These are phyloP conservation scores for Metroxylon sagu DNA, from an alignment of 176 grass and related monocot species.

Conservation along the genomic window DNA sequence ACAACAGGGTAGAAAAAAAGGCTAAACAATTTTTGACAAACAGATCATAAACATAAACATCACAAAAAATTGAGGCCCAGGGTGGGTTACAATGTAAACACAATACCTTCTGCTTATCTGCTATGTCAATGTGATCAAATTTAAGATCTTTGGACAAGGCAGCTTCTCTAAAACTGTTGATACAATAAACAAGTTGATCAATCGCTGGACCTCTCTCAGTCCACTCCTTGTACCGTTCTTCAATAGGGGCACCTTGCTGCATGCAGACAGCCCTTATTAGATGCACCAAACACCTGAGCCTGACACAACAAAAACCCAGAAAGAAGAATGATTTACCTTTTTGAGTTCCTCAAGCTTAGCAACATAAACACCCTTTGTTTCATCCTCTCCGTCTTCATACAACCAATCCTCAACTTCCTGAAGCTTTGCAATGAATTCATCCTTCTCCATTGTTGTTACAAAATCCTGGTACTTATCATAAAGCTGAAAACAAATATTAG, in stretches of 20 bases:
- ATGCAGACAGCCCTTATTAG: background rate
- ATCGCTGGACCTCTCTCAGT: conserved; percentile 49
- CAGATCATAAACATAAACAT: background rate
- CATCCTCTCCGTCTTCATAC: conserved; percentile 98
- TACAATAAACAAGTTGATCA: conserved; percentile 61
- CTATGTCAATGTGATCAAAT: conserved; percentile 82
- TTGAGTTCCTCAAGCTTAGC: conserved; percentile 85
- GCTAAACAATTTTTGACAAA: too few relatives aligned
- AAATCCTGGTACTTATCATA: conserved; percentile 69
- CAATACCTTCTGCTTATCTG: conserved; percentile 84
- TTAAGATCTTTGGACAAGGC: conserved; percentile 64
- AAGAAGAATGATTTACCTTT: conserved; percentile 23
- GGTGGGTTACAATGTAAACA: background rate
- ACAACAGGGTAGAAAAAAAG: too few relatives aligned
- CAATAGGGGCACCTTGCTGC: conserved; percentile 70
- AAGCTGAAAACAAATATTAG: conserved; percentile 31
- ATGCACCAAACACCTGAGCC: too few relatives aligned
- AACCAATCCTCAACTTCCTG: conserved; percentile 96
- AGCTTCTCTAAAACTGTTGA: conserved; percentile 80
- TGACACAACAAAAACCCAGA: too few relatives aligned
- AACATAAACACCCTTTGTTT: conserved; percentile 93
- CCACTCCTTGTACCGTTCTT: conserved; percentile 65
- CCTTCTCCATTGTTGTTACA: conserved; percentile 55
- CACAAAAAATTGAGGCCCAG: background rate
- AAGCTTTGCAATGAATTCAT: conserved; percentile 55